A percentile compares a stretch with the other conserved stretches of the same genome.
Evolutionary conservation across 2,329 filamentous ascomycete genomes (phyloP).

Genomic region (Fusarium tuaranense): DNA sequence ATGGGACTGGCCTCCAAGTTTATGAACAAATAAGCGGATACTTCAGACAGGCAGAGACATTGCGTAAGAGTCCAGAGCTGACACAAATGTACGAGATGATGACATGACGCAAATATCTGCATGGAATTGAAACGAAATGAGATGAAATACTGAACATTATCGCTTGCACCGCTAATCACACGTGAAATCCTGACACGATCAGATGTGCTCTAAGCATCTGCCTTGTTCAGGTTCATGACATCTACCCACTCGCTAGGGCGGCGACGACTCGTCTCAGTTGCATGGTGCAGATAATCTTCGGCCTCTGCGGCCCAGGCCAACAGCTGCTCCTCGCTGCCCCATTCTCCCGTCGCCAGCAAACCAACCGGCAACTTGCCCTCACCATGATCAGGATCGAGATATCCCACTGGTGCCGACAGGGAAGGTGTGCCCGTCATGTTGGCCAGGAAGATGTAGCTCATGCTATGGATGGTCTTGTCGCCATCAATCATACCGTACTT

Average conservation of each 20-base stretch:
- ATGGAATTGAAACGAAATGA: not conserved
- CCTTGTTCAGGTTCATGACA: conserved; percentile 55
- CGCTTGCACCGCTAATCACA: not conserved
- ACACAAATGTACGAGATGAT: not conserved
- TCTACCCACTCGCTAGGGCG: conserved; percentile 70
- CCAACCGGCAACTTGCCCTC: conserved; percentile 71
- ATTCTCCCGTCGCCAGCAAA: conserved; percentile 73
- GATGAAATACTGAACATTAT: conserved; percentile 3
- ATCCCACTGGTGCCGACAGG: conserved; percentile 80
- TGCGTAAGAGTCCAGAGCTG: not conserved
- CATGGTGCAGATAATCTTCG: conserved; percentile 66
- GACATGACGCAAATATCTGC: not conserved
- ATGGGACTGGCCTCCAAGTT: conserved; percentile 62
- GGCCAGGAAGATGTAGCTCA: conserved; percentile 88
- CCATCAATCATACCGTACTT: conserved; percentile 81
- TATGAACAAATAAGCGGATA: conserved; percentile 40
- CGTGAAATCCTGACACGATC: not conserved
- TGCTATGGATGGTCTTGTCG: conserved; percentile 78
- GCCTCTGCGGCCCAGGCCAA: conserved; percentile 69
- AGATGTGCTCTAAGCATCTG: conserved; percentile 2
- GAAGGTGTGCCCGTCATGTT: conserved; percentile 86
- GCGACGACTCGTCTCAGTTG: conserved; percentile 60
- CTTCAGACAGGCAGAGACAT: not conserved
- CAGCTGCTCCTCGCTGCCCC: conserved; percentile 74
- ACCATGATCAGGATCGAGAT: conserved; percentile 67